Evolutionary conservation across 2,329 filamentous ascomycete genomes (phyloP), one percentile per base, ranked within the genome.

Genomic region (Pseudogymnoascus sp.): DNA sequence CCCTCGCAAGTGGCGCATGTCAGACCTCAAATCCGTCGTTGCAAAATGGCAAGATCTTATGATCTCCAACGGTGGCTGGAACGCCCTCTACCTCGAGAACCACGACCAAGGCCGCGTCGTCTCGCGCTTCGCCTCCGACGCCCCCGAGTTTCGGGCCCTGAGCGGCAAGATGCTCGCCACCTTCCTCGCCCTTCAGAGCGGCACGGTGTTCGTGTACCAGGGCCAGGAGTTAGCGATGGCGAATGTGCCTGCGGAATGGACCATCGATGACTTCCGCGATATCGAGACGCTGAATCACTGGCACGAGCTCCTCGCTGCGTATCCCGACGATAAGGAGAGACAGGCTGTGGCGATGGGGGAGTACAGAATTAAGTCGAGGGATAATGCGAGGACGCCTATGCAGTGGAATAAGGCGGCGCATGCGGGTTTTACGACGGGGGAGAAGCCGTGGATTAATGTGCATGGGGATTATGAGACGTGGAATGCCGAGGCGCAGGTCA

Each of bases 331-430:
- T 55, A 74, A 72, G 60, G 71, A 75, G 60, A 74, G 74, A 33
- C 72, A 76, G 35, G 69, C 72, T 7, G 70, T 73, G 19, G 78
- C 69, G 60, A 75, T 72, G 72, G 67, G 77, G 65, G 77, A 82
- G n/a, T 78, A 86, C 68, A 80, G 83, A 64, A 76, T 79, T 66
- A 84, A 85, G 70, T 84, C 81, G 6, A 72, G 88, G 22, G 89
- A 92, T 72, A 89, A 92, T 72, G 84, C 84, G 6, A 80, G 89
- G 52, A 85, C 86, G 0, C 88, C 88, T 0, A 86, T 92, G 73
- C 87, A 90, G 70, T 92, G 89, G 88, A 79, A 84, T 65, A 69
- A 73, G n/a, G 76, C 74, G 1, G 69, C 75, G 0, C 81, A 90
- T 64, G 87, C 78, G 0, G 88, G 89, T 9, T 92, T 91, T 75